A percentile compares a stretch with the other conserved stretches of the same genome.
phyloP scores from a whole-genome alignment of 2,329 filamentous ascomycete genomes.

The Paraphaeosphaeria minitans region DNA sequence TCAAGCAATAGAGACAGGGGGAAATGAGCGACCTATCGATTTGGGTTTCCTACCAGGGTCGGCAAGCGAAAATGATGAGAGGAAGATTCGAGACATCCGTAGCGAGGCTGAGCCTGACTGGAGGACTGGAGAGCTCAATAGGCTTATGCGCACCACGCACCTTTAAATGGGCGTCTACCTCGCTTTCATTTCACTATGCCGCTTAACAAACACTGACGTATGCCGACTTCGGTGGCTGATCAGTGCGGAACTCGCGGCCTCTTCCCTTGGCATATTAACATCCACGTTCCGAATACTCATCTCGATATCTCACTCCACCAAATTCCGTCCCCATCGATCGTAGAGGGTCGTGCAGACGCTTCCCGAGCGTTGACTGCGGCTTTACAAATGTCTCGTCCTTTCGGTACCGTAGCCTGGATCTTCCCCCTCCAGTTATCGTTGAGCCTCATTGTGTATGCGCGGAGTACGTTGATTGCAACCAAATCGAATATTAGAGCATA shows the following conservation, averaged over 20 bases:
- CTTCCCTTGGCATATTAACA: no score
- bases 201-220: no score
- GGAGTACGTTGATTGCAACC: constrained; percentile 31
- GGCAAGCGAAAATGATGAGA: constrained; percentile 1
- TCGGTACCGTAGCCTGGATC: no score
- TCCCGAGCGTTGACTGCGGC: no score
- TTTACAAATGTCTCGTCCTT: no score
- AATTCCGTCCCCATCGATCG: no score
- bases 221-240: no score
- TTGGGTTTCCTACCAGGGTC: background rate
- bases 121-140: background rate
- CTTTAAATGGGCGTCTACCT: background rate
- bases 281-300: no score
- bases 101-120: background rate
- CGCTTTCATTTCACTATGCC: background rate
- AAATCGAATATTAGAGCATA: constrained; percentile 19
- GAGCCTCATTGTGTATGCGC: constrained; percentile 24
- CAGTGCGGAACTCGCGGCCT: no score
- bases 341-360: no score
- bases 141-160: background rate
- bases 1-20: background rate
- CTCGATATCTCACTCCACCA: no score
- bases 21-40: background rate
- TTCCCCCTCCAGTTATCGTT: no score
- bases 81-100: constrained; percentile 9